Evolutionary conservation across 2,329 filamentous ascomycete genomes (phyloP), one percentile per base, ranked within the genome.

Genomic region (Claviceps spartinae): DNA sequence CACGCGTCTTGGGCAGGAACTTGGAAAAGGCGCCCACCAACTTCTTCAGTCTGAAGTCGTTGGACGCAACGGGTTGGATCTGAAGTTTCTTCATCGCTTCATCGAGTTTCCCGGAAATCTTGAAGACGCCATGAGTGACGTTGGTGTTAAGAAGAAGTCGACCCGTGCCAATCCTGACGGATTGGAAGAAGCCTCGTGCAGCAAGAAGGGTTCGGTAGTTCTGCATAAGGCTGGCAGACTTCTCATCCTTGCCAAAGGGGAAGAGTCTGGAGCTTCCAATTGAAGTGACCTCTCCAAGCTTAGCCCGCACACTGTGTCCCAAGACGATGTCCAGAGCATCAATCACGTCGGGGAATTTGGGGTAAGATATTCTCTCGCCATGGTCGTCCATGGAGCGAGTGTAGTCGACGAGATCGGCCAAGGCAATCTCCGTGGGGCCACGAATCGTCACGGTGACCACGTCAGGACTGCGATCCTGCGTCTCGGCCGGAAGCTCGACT

Each of bases 141-240:
- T 81, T 80, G 47, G 69, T 67, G 54, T 81, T 81, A 26, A 81
- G 63, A 0, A 81, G 67, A 1, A 81, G 58, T 0, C 75, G 68
- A 2, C 75, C 76, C 0, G 77, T 81, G 0, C 72, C 72, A 0
- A 76, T 65, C 5, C 77, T 74, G 2, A 73, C 69, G 36, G 76
- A 79, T 58, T 78, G 74, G 52, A 79, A 79, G 57, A 75, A 79
- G 1, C 78, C 78, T 16, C 77, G 72, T 1, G 74, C 63, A 34
- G 75, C 69, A 7, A 65, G 45, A 20, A 75, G 64, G 7, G 65
- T 58, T 11, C 63, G 63, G 0, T 58, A 59, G 0, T 65, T 62
- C 5, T 52, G 42, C 5, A 59, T 59, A 4, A 74, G 57, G 0
- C 60, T 50, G 0, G 52, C 44, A 1, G 55, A 57, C 22, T 69